These are phyloP conservation scores for Colletotrichum gigasporum DNA, from an alignment of 2,329 filamentous ascomycete species.

Conservation along the genomic window DNA sequence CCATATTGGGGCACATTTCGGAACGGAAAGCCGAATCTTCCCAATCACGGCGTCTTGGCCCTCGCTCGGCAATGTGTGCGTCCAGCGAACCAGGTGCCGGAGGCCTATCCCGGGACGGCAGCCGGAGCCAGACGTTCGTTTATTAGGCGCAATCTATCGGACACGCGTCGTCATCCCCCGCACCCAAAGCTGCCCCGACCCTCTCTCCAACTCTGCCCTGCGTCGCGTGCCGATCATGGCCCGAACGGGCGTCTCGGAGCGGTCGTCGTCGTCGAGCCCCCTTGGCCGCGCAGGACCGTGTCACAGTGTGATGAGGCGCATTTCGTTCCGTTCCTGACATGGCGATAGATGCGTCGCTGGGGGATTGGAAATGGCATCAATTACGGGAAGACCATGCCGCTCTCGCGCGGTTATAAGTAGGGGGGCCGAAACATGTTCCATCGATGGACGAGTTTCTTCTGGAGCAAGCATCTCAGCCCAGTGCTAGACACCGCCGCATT, in stretches of 20 bases:
- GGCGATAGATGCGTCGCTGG: not conserved
- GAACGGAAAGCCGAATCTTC: slow-evolving; percentile 2
- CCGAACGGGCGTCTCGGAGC: slow-evolving; percentile 2
- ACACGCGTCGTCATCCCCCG: not conserved
- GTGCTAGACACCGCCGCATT: not conserved
- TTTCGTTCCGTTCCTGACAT: slow-evolving; percentile 15
- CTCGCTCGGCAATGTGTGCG: not conserved
- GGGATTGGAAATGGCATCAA: not conserved
- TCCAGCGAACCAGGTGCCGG: slow-evolving; percentile 2
- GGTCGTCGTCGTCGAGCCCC: not conserved
- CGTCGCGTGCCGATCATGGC: not conserved
- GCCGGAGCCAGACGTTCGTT: not conserved
- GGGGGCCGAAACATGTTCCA: too few relatives aligned
- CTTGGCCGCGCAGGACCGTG: not conserved
- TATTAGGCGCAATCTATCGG: not conserved
- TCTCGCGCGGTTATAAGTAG: not conserved
- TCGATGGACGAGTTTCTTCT: not conserved
- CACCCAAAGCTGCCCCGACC: too few relatives aligned
- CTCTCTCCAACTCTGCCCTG: not conserved
- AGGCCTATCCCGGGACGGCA: not conserved
- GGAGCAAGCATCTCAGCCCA: not conserved
- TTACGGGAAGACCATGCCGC: not conserved
- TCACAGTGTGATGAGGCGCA: slow-evolving; percentile 4
- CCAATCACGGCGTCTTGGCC: slow-evolving; percentile 24
- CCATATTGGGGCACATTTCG: not conserved